A percentile compares a stretch with the other conserved stretches of the same genome.
These are phyloP conservation scores for Hibiscus syriacus DNA, from an alignment of 345 rosid species.

Conservation along the genomic window DNA sequence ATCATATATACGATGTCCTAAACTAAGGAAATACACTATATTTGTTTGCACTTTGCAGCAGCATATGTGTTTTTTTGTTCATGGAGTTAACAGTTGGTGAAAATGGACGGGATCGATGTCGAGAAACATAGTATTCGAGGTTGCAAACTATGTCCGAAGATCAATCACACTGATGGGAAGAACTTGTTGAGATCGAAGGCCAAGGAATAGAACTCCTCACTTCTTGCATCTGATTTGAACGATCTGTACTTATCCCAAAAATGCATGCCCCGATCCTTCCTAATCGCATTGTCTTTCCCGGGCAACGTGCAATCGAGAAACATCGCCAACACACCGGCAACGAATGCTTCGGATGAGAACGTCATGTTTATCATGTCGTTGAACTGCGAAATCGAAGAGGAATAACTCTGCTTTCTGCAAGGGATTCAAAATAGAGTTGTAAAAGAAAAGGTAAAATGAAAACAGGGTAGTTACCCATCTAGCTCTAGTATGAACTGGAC, in stretches of 20 bases:
- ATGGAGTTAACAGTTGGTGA: neutral
- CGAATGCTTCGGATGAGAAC: slow-evolving; percentile 77
- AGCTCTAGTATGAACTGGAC: too few species aligned
- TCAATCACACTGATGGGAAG: slow-evolving; percentile 89
- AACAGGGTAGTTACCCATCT: neutral
- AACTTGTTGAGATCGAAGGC: slow-evolving; percentile 94
- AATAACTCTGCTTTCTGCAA: neutral
- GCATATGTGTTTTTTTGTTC: neutral
- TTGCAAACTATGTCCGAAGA: neutral
- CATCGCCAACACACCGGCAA: slow-evolving; percentile 67
- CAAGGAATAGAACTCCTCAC: slow-evolving; percentile 87
- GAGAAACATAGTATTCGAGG: neutral
- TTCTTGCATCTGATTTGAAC: slow-evolving; percentile 74
- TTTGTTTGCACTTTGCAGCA: neutral
- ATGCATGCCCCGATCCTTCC: slow-evolving; percentile 77
- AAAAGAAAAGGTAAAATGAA: neutral
- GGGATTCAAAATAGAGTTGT: neutral
- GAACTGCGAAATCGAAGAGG: slow-evolving; percentile 46
- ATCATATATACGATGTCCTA: neutral
- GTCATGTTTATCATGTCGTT: slow-evolving; percentile 95
- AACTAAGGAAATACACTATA: neutral
- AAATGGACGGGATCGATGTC: neutral
- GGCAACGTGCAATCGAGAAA: slow-evolving; percentile 62
- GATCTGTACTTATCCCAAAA: slow-evolving; percentile 91
- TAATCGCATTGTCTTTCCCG: slow-evolving; percentile 42